A percentile compares a stretch with the other conserved stretches of the same genome.
phyloP scores from a whole-genome alignment of 2,329 filamentous ascomycete genomes.

The Purpureocillium lavendulum region DNA sequence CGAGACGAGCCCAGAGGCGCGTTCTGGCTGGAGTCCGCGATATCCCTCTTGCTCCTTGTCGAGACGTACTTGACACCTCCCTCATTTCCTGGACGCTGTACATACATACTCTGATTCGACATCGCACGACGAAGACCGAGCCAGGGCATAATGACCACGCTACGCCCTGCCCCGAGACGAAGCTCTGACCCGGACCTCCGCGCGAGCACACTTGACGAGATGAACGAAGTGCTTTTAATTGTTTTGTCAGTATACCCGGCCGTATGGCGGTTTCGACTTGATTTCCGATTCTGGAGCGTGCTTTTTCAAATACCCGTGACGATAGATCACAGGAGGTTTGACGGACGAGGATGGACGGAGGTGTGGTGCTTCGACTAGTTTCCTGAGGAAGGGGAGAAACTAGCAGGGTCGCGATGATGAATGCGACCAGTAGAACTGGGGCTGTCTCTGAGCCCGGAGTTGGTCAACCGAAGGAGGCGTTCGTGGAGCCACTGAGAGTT shows the following conservation, averaged over 20 bases:
- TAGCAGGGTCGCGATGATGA: too few species aligned
- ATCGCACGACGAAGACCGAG: conserved; percentile 7
- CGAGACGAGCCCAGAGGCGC: background rate
- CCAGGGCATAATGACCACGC: conserved; percentile 1
- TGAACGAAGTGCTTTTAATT: conserved; percentile 8
- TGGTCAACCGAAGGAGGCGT: background rate
- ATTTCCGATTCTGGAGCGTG: conserved; percentile 5
- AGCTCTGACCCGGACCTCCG: conserved; percentile 1
- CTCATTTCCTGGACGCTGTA: conserved; percentile 7
- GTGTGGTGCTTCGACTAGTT: background rate
- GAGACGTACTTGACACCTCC: too few species aligned
- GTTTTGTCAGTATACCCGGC: conserved; percentile 7
- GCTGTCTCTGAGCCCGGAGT: too few species aligned
- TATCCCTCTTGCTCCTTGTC: too few species aligned
- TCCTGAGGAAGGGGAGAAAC: too few species aligned
- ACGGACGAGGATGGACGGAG: background rate
- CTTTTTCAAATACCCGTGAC: conserved; percentile 8
- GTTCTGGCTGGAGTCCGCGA: too few species aligned
- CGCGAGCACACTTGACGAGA: conserved; percentile 5
- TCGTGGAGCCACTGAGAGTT: background rate
- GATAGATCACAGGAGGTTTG: background rate
- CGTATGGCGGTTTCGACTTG: background rate
- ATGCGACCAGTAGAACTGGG: too few species aligned
- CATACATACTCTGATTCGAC: conserved; percentile 7
- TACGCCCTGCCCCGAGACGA: background rate